phyloP scores from a whole-genome alignment of 371 early-diverging fungal species.

The Thermomucor indicae-seudaticae region DNA sequence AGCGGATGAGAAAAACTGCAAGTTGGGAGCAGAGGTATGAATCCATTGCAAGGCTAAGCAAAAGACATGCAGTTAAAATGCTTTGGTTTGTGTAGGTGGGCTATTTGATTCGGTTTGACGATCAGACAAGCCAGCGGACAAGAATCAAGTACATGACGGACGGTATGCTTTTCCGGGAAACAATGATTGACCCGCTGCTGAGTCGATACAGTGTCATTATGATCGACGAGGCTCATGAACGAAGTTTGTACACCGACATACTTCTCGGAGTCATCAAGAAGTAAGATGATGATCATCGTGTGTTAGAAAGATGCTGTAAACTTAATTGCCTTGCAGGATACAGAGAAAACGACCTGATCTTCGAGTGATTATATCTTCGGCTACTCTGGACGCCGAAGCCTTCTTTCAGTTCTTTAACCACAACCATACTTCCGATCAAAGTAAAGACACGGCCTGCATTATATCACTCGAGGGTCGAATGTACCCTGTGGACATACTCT shows the following conservation, averaged over 20 bases:
- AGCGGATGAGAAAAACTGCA: conserved; percentile 83
- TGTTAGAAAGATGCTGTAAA: background rate
- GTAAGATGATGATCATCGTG: too few relatives aligned
- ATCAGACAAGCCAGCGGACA: conserved; percentile 55
- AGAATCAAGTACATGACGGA: conserved; percentile 90
- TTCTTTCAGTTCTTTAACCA: conserved; percentile 62
- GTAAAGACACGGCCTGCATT: conserved; percentile 54
- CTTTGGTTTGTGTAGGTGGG: conserved; percentile 28
- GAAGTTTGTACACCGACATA: conserved; percentile 84
- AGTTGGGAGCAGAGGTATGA: conserved; percentile 76
- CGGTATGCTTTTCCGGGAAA: conserved; percentile 83
- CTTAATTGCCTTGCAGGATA: conserved; percentile 33
- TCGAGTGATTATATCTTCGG: conserved; percentile 74
- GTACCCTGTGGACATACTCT: conserved; percentile 72
- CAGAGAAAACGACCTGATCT: conserved; percentile 60
- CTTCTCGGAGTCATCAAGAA: conserved; percentile 76
- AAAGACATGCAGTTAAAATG: conserved; percentile 49
- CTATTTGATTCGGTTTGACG: conserved; percentile 78
- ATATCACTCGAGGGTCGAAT: conserved; percentile 71
- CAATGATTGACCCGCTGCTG: conserved; percentile 71
- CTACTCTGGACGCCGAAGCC: conserved; percentile 68
- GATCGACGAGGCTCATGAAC: conserved; percentile 94
- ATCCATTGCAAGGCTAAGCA: too few relatives aligned
- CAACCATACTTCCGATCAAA: conserved; percentile 24
- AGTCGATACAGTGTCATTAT: conserved; percentile 80